phyloP scores from a whole-genome alignment of 768 basidiomycete species.

The Termitomyces sp. region DNA sequence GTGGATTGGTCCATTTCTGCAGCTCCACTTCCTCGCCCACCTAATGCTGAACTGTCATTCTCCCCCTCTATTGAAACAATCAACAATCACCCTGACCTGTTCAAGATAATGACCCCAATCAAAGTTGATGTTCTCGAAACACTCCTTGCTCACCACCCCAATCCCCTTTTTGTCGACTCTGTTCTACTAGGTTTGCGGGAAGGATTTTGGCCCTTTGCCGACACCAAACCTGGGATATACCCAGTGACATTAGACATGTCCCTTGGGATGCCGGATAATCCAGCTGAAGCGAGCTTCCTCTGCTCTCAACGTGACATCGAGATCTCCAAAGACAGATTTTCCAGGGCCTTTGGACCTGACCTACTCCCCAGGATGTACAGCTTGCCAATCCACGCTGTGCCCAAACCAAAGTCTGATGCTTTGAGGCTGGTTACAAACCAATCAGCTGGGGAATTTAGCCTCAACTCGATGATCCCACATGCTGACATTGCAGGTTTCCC shows the following conservation, averaged over 20 bases:
- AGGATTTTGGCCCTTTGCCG: no score
- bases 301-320: no score
- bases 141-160: no score
- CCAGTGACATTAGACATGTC: no score
- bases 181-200: no score
- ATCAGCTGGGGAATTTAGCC: neutral
- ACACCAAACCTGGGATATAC: no score
- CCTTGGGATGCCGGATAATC: no score
- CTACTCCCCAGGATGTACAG: neutral
- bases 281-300: no score
- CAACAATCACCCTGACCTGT: neutral
- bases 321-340: no score
- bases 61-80: neutral
- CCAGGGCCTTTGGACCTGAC: no score
- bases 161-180: no score
- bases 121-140: no score
- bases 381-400: neutral
- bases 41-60: neutral
- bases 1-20: neutral
- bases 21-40: neutral
- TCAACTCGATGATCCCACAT: neutral
- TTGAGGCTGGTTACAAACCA: neutral
- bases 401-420: neutral
- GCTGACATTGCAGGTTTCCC: neutral
- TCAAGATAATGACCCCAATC: neutral